Evolutionary conservation across 768 basidiomycete species (phyloP).

Genomic region (Vararia minispora): DNA sequence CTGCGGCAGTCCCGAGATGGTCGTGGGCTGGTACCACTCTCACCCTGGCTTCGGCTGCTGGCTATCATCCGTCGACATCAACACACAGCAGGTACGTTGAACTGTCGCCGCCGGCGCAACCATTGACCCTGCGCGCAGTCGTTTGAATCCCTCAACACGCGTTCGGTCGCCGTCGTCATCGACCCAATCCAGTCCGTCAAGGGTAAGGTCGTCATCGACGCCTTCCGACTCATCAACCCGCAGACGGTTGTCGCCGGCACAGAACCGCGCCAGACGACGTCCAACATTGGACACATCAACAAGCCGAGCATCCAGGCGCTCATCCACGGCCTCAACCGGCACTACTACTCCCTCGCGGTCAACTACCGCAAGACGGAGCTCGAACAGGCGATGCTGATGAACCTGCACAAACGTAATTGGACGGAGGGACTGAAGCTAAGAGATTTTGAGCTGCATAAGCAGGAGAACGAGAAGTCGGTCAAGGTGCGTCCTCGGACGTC

Average conservation of each 20-base stretch:
- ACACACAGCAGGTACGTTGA: constrained; percentile 81
- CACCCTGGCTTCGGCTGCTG: constrained; percentile 99
- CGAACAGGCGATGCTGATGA: constrained; percentile 98
- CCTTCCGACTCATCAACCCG: constrained; percentile 94
- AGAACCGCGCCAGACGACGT: constrained; percentile 94
- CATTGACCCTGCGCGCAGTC: constrained; percentile 41
- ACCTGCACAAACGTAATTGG: constrained; percentile 98
- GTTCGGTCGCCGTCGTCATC: constrained; percentile 94
- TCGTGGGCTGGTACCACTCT: constrained; percentile 99
- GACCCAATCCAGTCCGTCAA: constrained; percentile 99
- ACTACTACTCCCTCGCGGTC: constrained; percentile 97
- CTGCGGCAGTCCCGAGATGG: constrained; percentile 73
- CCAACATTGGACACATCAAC: constrained; percentile 97
- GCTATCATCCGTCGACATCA: constrained; percentile 97
- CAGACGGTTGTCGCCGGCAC: constrained; percentile 82
- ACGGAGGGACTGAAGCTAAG: constrained; percentile 90
- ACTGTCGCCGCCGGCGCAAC: not conserved
- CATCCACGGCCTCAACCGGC: constrained; percentile 94
- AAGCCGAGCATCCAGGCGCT: constrained; percentile 99
- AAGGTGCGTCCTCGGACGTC: constrained; percentile 49
- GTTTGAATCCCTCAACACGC: constrained; percentile 87
- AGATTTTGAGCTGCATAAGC: constrained; percentile 84
- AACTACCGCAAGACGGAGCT: constrained; percentile 98
- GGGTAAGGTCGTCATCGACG: constrained; percentile 98
- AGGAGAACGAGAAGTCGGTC: constrained; percentile 85